Evolutionary conservation across 129 eudicot species (phyloP).

Genomic region (Solidago caesia): DNA sequence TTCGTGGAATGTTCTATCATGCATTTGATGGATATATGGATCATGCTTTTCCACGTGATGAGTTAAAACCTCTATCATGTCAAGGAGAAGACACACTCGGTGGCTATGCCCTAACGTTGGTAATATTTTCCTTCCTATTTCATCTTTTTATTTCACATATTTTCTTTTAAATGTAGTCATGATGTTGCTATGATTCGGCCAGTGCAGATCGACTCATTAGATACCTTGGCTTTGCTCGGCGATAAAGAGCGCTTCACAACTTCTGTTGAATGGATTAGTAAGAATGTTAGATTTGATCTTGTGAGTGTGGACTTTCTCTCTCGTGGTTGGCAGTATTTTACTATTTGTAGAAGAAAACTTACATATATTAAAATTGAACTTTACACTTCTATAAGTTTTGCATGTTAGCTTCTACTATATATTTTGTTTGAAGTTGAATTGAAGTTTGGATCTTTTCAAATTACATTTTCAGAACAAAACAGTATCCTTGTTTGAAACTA

Average conservation of each 20-base stretch:
- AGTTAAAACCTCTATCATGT: constrained; percentile 85
- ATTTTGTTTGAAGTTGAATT: background rate
- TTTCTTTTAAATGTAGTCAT: constrained; percentile 6
- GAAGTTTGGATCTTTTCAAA: constrained; percentile 9
- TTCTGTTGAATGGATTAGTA: constrained; percentile 98
- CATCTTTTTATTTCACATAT: background rate
- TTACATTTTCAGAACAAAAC: constrained; percentile 82
- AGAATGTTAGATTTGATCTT: constrained; percentile 94
- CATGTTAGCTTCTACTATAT: background rate
- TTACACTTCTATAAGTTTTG: background rate
- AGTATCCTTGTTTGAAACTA: constrained; percentile 90
- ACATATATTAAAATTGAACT: background rate
- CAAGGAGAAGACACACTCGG: constrained; percentile 96
- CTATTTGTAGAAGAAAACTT: background rate
- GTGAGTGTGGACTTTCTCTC: constrained; percentile 54
- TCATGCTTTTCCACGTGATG: constrained; percentile 96
- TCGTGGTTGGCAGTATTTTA: background rate
- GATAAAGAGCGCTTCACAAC: constrained; percentile 70
- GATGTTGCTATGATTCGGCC: constrained; percentile 19
- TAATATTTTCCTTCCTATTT: constrained; percentile 33
- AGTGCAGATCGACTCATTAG: constrained; percentile 86
- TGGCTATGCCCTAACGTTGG: constrained; percentile 97
- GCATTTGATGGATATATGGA: constrained; percentile 97
- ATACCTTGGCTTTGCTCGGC: constrained; percentile 90
- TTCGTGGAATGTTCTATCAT: constrained; percentile 92